Conservation (phyloP, 148 eudicot species). For the Pouteria glomerata region DNA sequence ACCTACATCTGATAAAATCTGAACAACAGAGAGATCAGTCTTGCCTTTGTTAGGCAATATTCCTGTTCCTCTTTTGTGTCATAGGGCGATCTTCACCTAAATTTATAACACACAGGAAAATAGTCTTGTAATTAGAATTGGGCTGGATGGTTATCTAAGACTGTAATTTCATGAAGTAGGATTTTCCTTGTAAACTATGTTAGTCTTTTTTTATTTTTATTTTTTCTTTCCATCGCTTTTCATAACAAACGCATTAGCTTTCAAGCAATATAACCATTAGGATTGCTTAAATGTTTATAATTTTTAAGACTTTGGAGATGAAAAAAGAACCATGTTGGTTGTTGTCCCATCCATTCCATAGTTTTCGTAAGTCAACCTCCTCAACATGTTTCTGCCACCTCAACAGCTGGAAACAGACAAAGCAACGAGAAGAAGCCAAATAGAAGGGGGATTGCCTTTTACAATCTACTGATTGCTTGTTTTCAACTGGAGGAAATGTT, state of each 20-base stretch:
- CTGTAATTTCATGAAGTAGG: not conserved
- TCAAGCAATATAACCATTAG: not conserved
- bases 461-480: not conserved
- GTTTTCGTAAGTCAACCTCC: slow-evolving; percentile 16
- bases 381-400: slow-evolving; percentile 9
- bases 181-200: not conserved
- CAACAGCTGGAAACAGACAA: slow-evolving; percentile 19
- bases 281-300: not conserved
- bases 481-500: not conserved
- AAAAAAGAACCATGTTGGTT: not conserved
- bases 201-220: not conserved
- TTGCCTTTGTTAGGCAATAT: not conserved
- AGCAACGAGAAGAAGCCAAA: slow-evolving; percentile 16
- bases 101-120: not conserved
- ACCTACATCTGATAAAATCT: not conserved
- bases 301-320: not conserved
- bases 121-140: not conserved
- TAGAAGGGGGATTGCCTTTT: not conserved
- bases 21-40: not conserved
- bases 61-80: not conserved
- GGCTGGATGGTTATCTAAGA: not conserved
- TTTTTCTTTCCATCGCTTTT: not conserved
- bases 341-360: slow-evolving; percentile 28
- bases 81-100: not conserved
- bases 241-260: not conserved